Percentiles rank a stretch among this genome's conserved stretches.
Conservation (phyloP, 352 stramenopile genomes). For the Phytophthora gonapodyides region DNA sequence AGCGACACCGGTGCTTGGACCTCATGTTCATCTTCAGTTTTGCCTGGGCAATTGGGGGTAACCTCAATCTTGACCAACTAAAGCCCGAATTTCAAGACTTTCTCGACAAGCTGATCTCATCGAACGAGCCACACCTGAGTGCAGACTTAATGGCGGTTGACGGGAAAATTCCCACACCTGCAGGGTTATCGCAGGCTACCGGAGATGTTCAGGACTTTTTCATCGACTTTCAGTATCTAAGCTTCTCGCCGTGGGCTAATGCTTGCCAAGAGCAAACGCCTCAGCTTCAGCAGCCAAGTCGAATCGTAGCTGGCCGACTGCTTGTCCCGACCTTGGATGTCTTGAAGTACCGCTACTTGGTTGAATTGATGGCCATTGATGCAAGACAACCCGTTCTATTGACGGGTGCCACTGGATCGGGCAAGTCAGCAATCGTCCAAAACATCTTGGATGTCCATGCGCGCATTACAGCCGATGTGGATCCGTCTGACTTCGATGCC, state of each 20-base stretch:
- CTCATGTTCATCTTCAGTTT: conserved; percentile 76
- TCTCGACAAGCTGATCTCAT: conserved; percentile 42
- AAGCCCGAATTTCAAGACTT: conserved; percentile 60
- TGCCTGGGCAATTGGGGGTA: conserved; percentile 73
- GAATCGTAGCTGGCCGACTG: conserved; percentile 30
- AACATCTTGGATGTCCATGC: conserved; percentile 60
- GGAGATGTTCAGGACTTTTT: conserved; percentile 73
- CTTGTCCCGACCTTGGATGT: conserved; percentile 72
- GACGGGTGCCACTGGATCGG: conserved; percentile 87
- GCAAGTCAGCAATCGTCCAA: conserved; percentile 88
- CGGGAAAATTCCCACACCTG: conserved; percentile 52
- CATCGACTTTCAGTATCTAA: conserved; percentile 66
- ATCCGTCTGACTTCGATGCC: conserved; percentile 14
- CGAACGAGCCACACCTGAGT: conserved; percentile 56
- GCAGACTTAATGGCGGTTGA: conserved; percentile 55
- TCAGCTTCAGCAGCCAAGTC: conserved; percentile 23
- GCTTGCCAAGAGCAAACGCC: conserved; percentile 11
- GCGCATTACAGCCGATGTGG: conserved; percentile 24
- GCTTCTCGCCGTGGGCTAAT: conserved; percentile 61
- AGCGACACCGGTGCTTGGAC: conserved; percentile 63
- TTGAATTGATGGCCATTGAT: conserved; percentile 57
- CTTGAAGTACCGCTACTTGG: conserved; percentile 66
- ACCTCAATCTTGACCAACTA: conserved; percentile 47
- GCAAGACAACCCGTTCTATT: conserved; percentile 81
- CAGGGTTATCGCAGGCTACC: conserved; percentile 47